Conservation (phyloP, 169 alveolate species). For the Plasmodium gallinaceum region DNA sequence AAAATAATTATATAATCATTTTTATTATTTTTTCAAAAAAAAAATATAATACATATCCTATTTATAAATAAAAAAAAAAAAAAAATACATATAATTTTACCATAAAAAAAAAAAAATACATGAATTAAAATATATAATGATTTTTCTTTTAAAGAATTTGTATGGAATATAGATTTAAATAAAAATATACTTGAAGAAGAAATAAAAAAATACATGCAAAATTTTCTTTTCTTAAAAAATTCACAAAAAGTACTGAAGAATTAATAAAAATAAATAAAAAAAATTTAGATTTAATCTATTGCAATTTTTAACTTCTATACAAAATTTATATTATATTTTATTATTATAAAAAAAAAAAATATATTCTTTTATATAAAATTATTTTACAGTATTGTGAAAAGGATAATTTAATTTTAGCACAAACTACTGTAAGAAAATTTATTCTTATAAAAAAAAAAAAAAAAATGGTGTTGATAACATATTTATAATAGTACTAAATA, state of each 20-base stretch:
- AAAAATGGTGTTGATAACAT: neutral
- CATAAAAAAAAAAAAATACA: too few species aligned
- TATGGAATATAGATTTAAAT: slow-evolving; percentile 2
- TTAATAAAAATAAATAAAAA: neutral
- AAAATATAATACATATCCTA: too few species aligned
- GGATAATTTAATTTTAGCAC: slow-evolving; percentile 38
- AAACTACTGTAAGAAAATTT: slow-evolving; percentile 15
- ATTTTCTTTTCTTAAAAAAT: slow-evolving; percentile 48
- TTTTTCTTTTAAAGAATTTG: slow-evolving; percentile 32
- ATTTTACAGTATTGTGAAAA: slow-evolving; percentile 58
- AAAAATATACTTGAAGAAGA: slow-evolving; percentile 27
- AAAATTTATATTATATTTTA: too few species aligned
- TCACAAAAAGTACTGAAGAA: slow-evolving; percentile 30
- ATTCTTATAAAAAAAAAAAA: neutral
- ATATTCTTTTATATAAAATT: too few species aligned
- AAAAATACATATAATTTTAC: too few species aligned
- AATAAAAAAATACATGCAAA: slow-evolving; percentile 20
- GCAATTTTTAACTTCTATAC: neutral
- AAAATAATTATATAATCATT: too few species aligned
- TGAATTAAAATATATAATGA: neutral
- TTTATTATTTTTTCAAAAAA: too few species aligned
- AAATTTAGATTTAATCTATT: neutral
- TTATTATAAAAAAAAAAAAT: too few species aligned
- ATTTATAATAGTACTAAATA: neutral
- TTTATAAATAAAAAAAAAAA: too few species aligned